phyloP scores from a whole-genome alignment of 1,284 basidiomycete genomes.

The Ganoderma meredithae region DNA sequence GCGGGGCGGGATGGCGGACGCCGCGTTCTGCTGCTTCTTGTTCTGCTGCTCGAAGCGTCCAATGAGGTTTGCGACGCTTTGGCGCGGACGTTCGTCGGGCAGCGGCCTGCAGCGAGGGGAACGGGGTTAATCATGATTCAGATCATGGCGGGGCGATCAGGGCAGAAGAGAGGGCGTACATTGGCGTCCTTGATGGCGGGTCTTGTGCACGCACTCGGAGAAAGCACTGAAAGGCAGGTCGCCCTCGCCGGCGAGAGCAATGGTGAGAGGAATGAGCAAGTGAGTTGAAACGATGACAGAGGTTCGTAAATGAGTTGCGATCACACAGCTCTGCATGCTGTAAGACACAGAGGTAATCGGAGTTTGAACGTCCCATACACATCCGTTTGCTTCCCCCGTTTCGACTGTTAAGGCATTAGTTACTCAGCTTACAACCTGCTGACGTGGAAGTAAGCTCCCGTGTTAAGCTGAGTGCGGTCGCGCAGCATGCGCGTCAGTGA shows the following conservation, averaged over 20 bases:
- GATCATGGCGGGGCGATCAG: constrained; percentile 29
- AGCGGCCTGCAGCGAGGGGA: constrained; percentile 61
- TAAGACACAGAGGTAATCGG: constrained; percentile 14
- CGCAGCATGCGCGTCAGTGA: background rate
- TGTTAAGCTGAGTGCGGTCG: background rate
- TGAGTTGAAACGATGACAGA: constrained; percentile 28
- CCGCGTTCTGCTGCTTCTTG: constrained; percentile 61
- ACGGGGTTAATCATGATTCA: constrained; percentile 31
- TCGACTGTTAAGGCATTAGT: background rate
- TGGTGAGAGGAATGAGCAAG: constrained; percentile 27
- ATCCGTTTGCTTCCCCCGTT: too few relatives aligned
- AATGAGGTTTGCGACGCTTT: constrained; percentile 84
- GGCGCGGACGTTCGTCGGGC: constrained; percentile 83
- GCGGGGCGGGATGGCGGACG: constrained; percentile 50
- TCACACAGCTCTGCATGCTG: constrained; percentile 14
- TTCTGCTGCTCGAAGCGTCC: constrained; percentile 82
- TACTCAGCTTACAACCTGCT: background rate
- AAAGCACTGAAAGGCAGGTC: constrained; percentile 28
- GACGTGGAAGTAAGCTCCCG: constrained; percentile 7
- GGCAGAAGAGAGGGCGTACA: constrained; percentile 30
- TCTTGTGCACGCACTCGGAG: constrained; percentile 29
- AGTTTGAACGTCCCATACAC: constrained; percentile 18
- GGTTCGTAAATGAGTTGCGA: constrained; percentile 32
- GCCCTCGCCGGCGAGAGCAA: constrained; percentile 40
- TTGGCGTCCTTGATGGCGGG: constrained; percentile 28